Base-by-base conservation (phyloP, 805 yeast species). In the Ogataea wickerhamii region DNA sequence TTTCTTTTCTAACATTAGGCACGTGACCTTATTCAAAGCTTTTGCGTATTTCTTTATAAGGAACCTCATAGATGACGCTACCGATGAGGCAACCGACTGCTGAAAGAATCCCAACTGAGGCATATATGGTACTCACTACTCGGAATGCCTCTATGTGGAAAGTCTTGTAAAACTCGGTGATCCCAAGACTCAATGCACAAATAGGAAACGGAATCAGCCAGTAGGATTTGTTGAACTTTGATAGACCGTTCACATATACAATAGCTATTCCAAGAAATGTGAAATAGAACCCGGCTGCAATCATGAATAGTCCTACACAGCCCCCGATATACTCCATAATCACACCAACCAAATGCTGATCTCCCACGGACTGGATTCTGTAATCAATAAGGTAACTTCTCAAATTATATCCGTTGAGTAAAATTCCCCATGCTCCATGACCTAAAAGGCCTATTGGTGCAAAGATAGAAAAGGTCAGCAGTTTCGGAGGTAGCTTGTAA, bases 161-260 rank as follows among this genome's bases (percentile, higher is more conserved):
- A 3, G 71, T 53, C 4, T 42, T 47, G 28, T 68, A 79, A 13
- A 86, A 55, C 48, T 76, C 73, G 11, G 66, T 61, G 40, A 77
- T 68, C 1, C 85, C 78, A 12, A 82, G 52, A 1, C 82, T 66
- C 78, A 83, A 76, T 0, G 91, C 85, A 3, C 94, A 94, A 51
- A 85, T 51, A 4, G 95, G 95, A 76, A 87, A 87, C 45, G 95
- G 81, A 68, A 84, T 73, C 17, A 87, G 76, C 95, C 95, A 83
- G 73, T 76, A 78, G 0, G 73, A 70, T 43, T 68, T 66, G 36
- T 67, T 66, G 53, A 74, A 77, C 14, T 29, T 35, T 1, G 52
- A 52, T 6, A 47, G 23, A 1, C 70, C 69, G 13, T 52, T 41
- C 12, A 53, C 46, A 1, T 56, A 4, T 3, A 63, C 55, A 13